Evolutionary conservation across 768 basidiomycete genomes (phyloP), one percentile per base, ranked within the genome.

Genomic region (Leccinellum rugosiceps): DNA sequence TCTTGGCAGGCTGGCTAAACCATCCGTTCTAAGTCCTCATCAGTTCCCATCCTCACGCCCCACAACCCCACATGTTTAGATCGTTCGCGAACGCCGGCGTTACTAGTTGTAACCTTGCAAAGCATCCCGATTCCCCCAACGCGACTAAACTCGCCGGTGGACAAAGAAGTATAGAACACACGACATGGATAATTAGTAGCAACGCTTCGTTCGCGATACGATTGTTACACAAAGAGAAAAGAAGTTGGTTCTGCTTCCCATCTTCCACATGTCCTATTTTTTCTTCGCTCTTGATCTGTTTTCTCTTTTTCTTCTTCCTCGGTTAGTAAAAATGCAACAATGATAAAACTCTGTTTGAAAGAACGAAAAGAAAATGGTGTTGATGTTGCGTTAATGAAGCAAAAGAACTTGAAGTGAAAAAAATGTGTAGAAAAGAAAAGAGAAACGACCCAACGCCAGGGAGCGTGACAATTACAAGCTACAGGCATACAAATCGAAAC

Each of bases 401-500:
- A 60, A 32, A 23, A 23, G 32, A 25, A 35, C 0, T 30, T 52
- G 38, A 19, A 23, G 15, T 38, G 25, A 49, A 11, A 31, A 32
- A 38, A 38, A 45, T 54, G 34, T 47, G 53, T 53, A 66, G 57
- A 30, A 44, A 51, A 50, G 45, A 26, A 11, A 43, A 32, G 54
- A 41, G 47, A 50, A 25, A 21, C 15, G 31, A 53, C 46, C 53
- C 56, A 58, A 55, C 51, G 25, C 46, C 23, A 43, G 21, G 26
- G 48, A 34, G 52, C 32, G 38, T 53, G 53, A 50, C 53, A 64
- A 54, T 67, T n/a, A 67, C 60, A 61, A 59, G 63, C 61, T 70
- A 71, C 58, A 68, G 52, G 60, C 61, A 71, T 68, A 72, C 66
- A 70, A 62, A 38, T 53, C 41, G 41, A 43, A 6, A 43, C n/a